These are phyloP conservation scores for Fusarium citri DNA, from an alignment of 2,329 filamentous ascomycete genomes.

Conservation along the genomic window DNA sequence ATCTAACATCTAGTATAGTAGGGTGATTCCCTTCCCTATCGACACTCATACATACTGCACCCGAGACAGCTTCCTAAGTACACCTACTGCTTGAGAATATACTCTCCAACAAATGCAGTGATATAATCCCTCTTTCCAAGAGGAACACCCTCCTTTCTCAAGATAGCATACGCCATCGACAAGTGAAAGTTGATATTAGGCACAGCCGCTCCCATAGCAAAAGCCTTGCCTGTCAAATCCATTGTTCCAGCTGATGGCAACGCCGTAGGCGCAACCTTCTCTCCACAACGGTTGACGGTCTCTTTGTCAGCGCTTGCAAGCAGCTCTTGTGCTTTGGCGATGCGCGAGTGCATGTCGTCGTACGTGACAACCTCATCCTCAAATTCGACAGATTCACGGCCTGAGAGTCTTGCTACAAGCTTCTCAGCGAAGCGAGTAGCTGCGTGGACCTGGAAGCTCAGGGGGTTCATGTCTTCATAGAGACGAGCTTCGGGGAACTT, in stretches of 20 bases:
- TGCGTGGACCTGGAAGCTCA: slow-evolving; percentile 52
- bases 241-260: slow-evolving; percentile 37
- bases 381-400: slow-evolving; percentile 38
- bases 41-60: background rate
- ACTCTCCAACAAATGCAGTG: slow-evolving; percentile 38
- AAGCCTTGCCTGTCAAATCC: slow-evolving; percentile 50
- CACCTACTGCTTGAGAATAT: slow-evolving; percentile 33
- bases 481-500: slow-evolving; percentile 48
- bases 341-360: slow-evolving; percentile 48
- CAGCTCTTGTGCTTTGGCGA: slow-evolving; percentile 41
- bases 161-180: slow-evolving; percentile 66
- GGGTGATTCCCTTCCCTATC: background rate
- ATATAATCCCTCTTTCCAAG: slow-evolving; percentile 69
- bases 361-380: slow-evolving; percentile 46
- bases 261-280: slow-evolving; percentile 39
- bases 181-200: slow-evolving; percentile 73
- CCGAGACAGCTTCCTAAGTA: background rate
- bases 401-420: slow-evolving; percentile 47
- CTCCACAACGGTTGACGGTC: slow-evolving; percentile 46
- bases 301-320: slow-evolving; percentile 49
- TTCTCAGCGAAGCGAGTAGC: slow-evolving; percentile 43
- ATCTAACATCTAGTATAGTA: background rate
- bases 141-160: slow-evolving; percentile 68
- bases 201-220: slow-evolving; percentile 58
- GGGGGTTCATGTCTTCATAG: slow-evolving; percentile 53